phyloP scores from a whole-genome alignment of 371 early-diverging fungal genomes.

The Entomophthora muscae region DNA sequence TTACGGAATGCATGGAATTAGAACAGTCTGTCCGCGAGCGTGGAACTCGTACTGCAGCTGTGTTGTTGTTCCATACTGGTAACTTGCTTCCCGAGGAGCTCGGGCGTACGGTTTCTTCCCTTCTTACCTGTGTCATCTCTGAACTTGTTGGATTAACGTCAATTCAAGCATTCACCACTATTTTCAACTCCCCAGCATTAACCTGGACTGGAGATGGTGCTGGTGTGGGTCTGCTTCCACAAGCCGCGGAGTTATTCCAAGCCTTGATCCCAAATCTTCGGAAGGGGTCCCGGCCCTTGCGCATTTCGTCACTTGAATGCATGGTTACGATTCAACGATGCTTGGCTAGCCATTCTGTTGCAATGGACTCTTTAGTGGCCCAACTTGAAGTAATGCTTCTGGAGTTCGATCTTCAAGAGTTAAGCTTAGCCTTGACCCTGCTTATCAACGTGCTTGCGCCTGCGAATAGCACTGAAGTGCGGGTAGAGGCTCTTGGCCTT shows the following conservation, averaged over 20 bases:
- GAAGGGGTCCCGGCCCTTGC: background rate
- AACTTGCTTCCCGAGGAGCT: constrained; percentile 39
- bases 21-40: background rate
- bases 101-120: constrained; percentile 27
- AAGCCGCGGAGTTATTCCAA: background rate
- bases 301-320: background rate
- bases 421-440: background rate
- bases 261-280: background rate
- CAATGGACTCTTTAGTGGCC: background rate
- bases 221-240: background rate
- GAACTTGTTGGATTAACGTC: constrained; percentile 65
- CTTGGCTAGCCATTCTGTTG: background rate
- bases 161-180: constrained; percentile 40
- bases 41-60: background rate
- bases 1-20: background rate
- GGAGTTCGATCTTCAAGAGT: background rate
- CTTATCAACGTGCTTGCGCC: background rate
- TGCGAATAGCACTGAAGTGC: background rate
- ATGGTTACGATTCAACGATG: background rate
- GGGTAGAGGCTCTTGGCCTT: background rate
- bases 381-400: background rate
- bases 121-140: constrained; percentile 57
- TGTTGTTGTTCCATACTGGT: constrained; percentile 42
- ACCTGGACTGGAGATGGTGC: background rate
- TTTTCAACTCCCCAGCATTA: constrained; percentile 40